Base-by-base conservation (phyloP, 176 grass and related monocot genomes). In the Pontederia crassipes region DNA sequence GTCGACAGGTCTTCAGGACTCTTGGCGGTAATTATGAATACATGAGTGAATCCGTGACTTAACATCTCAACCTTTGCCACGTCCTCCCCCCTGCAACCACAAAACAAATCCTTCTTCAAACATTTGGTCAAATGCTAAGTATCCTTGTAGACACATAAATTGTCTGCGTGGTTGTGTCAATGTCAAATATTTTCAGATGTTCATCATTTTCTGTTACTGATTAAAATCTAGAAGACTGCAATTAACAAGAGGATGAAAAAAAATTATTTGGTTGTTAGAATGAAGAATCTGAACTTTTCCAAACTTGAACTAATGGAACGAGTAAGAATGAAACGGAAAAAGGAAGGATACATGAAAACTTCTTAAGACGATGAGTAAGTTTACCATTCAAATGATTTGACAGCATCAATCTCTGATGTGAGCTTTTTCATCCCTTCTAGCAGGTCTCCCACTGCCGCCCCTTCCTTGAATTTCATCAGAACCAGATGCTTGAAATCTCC, bases 371-470 rank as follows among this genome's bases (percentile, higher is more conserved):
- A 16, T 29, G 57, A 17, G 9, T 20, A 59, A 16, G 17, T n/a
- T 40, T 86, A 93, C 89, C 89, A 94, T 71, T 87, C 89, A 16
- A 88, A 88, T 17, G 78, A 87, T 59, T 76, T 81, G 48, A 87
- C 71, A 28, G 48, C 75, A 59, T 74, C 74, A 46, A 93, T 72
- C 48, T 68, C 63, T 7, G 83, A 66, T 8, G 71, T 74, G 0
- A 92, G 77, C 59, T 71, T 65, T 20, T 72, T 35, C 58, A 87
- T 74, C 48, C 68, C 75, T 59, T 77, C 66, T 17, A 88, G 55
- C 3, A 82, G 60, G 40, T 77, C 62, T 0, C 79, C 78, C 79
- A 82, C 84, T 55, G 59, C 55, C 0, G 66, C 72, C 15, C 78
- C 89, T 48, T 79, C 69, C 72, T 75, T 77, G 72, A 94, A 88